Base-by-base conservation (phyloP, 176 grass and related monocot genomes). In the Triticum urartu region DNA sequence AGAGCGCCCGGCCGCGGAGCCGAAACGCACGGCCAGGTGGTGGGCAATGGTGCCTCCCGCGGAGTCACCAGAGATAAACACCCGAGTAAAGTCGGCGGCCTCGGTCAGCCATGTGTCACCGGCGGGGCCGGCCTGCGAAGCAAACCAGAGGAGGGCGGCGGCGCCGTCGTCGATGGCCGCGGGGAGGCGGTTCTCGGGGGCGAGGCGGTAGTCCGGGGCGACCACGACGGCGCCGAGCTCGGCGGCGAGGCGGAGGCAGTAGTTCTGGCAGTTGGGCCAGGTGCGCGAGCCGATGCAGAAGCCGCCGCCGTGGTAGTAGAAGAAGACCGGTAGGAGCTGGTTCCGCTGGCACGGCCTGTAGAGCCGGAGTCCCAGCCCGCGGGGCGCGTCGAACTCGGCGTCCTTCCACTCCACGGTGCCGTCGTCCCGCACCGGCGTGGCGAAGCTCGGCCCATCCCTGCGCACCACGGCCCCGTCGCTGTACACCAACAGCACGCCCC, bases 261-360 rank as follows among this genome's bases (percentile, higher is more conserved):
- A 98, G 89, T 95, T 98, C 72, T 98, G 95, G 88, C 71, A 85
- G 85, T 95, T 98, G 67, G 95, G 91, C 93, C 93, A 93, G 47
- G 93, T 58, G 82, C 91, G 91, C 10, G 91, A 98, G 25, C 95
- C 95, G 60, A 98, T 95, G 87, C 93, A 98, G 87, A 90, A 98
- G 3, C 93, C 93, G 18, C 93, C 93, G 61, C 89, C 91, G 42
- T 93, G 95, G 89, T 90, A 98, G 93, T 95, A 98, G 87, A 93
- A 90, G 79, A 91, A 92, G 15, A 93, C 79, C 17, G 91, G 89
- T 50, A 93, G 85, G 40, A 87, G 63, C 35, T 26, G 42, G 6
- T 28, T 26, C 11, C 26, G 17, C 0, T 36, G 28, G 1, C 63
- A 62, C 25, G 89, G 91, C 2, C 72, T 81, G 91, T 91, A 95